phyloP scores from a whole-genome alignment of 768 basidiomycete species.

The Phaeotremella skinneri region DNA sequence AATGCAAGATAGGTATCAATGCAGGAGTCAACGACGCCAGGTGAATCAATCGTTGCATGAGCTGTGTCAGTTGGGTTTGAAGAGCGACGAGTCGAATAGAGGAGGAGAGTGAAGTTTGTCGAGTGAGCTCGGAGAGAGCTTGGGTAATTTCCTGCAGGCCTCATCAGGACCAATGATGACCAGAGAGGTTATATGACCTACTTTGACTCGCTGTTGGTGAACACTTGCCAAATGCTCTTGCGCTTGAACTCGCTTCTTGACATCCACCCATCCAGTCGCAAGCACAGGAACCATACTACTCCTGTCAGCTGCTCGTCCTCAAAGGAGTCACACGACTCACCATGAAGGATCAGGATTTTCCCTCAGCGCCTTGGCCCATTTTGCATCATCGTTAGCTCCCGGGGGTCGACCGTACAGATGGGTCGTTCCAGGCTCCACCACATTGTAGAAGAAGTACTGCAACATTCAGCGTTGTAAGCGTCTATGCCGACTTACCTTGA shows the following conservation, averaged over 20 bases:
- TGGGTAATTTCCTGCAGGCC: constrained; percentile 11
- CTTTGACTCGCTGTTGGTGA: constrained; percentile 46
- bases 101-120: constrained; percentile 36
- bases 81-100: constrained; percentile 37
- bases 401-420: constrained; percentile 44
- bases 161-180: constrained; percentile 1
- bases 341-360: constrained; percentile 48
- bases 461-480: constrained; percentile 3
- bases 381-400: constrained; percentile 44
- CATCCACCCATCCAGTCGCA: constrained; percentile 45
- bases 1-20: constrained; percentile 43
- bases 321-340: constrained; percentile 25
- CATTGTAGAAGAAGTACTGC: constrained; percentile 51
- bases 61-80: constrained; percentile 38
- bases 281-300: constrained; percentile 50
- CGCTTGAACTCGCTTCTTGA: constrained; percentile 46
- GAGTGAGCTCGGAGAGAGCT: constrained; percentile 26
- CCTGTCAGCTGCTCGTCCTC: background rate
- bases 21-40: constrained; percentile 40
- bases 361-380: constrained; percentile 45
- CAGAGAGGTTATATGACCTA: constrained; percentile 11
- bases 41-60: constrained; percentile 44
- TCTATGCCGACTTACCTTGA: constrained; percentile 43
- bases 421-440: constrained; percentile 45
- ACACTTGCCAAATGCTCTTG: constrained; percentile 46